phyloP scores from a whole-genome alignment of 805 yeast genomes.

The Kregervanrija fluxuum region DNA sequence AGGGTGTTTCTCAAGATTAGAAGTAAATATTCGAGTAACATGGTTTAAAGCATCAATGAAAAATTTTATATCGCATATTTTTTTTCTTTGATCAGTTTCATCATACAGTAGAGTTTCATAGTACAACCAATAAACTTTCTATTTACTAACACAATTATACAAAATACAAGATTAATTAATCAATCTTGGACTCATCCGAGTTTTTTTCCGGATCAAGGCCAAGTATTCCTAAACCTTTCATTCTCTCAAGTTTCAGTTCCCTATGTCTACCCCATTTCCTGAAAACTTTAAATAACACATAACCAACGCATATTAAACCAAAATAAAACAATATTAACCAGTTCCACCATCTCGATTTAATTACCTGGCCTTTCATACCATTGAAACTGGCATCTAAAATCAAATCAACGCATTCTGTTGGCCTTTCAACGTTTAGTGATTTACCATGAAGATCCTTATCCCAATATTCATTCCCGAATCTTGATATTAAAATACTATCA shows the following conservation, averaged over 20 bases:
- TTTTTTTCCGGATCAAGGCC: conserved; percentile 9
- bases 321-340: neutral
- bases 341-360: neutral
- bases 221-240: conserved; percentile 12
- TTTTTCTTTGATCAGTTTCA: no score
- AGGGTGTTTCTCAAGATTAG: no score
- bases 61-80: no score
- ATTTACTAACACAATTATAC: neutral
- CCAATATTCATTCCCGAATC: conserved; percentile 25
- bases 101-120: no score
- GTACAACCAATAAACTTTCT: no score
- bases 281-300: neutral
- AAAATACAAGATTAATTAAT: conserved; percentile 1
- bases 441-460: conserved; percentile 9
- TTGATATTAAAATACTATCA: conserved; percentile 47
- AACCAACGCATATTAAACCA: neutral
- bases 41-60: no score
- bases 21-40: no score
- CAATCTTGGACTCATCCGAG: conserved; percentile 8
- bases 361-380: conserved; percentile 1
- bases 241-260: conserved; percentile 6
- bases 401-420: conserved; percentile 7
- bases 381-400: conserved; percentile 9
- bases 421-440: conserved; percentile 7
- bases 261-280: neutral